Percentiles rank a stretch among this genome's conserved stretches.
Conservation (phyloP, 495 filamentous ascomycete species). For the Pyronema omphalodes region DNA sequence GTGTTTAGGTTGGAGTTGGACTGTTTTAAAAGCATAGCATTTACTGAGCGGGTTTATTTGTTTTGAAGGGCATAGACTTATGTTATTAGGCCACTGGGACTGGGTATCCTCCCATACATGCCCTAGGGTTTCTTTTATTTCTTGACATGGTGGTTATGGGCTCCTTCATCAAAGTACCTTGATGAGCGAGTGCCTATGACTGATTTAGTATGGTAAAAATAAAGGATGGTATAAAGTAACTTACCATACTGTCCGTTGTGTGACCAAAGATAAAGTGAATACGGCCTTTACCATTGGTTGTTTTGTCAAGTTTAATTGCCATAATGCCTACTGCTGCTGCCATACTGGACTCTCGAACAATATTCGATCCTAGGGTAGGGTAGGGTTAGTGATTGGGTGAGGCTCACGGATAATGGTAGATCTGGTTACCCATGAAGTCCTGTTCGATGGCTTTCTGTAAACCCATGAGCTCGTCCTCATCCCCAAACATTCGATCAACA, state of each 20-base stretch:
- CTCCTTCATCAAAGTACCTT: conserved; percentile 25
- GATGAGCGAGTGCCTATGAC: conserved; percentile 20
- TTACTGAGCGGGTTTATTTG: no score
- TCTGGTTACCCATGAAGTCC: conserved; percentile 22
- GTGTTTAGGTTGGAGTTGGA: no score
- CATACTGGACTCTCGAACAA: conserved; percentile 21
- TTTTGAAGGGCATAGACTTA: no score
- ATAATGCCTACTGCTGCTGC: conserved; percentile 23
- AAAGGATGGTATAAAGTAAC: background rate
- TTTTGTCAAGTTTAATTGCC: conserved; percentile 23
- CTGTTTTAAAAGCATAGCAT: no score
- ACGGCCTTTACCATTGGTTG: conserved; percentile 3
- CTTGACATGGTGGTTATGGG: conserved; percentile 77
- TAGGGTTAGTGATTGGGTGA: conserved; percentile 9
- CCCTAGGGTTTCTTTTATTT: conserved; percentile 22
- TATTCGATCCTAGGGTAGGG: conserved; percentile 12
- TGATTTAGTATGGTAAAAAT: conserved; percentile 1
- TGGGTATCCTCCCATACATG: conserved; percentile 19
- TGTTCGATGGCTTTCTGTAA: conserved; percentile 19
- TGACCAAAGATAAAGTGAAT: conserved; percentile 22
- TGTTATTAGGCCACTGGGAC: background rate
- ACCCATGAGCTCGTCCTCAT: conserved; percentile 19
- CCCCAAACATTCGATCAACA: conserved; percentile 20
- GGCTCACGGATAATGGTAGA: background rate
- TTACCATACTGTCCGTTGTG: conserved; percentile 27